Base-by-base conservation (phyloP, 2,329 filamentous ascomycete species). In the Colletotrichum tabaci region DNA sequence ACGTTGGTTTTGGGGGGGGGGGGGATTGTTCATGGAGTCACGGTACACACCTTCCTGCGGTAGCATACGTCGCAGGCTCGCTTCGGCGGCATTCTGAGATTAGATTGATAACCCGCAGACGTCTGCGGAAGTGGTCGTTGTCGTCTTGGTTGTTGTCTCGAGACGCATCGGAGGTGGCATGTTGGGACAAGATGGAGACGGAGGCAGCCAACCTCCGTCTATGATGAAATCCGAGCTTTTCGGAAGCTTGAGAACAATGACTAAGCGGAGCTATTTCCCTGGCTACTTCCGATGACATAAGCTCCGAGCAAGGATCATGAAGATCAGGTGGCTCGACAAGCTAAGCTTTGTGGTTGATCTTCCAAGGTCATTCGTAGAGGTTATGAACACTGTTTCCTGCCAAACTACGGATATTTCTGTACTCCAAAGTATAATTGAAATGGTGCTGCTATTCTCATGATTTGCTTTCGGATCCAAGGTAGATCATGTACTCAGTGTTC, bases 21-120 rank as follows among this genome's bases (percentile, higher is more conserved):
- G 30, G 30, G 30, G 7, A 2, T 4, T 35, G 30, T 9, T 35
- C 2, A 7, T 5, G n/a, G 3, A 10, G 4, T 2, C 5, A 2
- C 1, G n/a, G 0, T 9, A 61, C 60, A 15, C 50, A 35, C 66
- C 10, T 68, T 68, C 18, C 66, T 35, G 23, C 66, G 66, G n/a
- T 68, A 68, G 23, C 66, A 68, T 6, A 65, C 15, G 13, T 68
- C 66, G 44, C 66, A 68, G 7, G 66, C 66, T 42, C 66, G 60
- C n/a, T 68, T 68, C 21, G 60, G 44, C 15, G 66, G 61, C 66
- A 68, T 68, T 65, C 23, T 23, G 30, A 15, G n/a, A 23, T 16
- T 12, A 15, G 30, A 18, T 16, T 18, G 30, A 40, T 21, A 13
- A 40, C 3, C 2, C 1, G 10, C 18, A 5, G 18, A n/a, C 46